phyloP scores from a whole-genome alignment of 768 basidiomycete genomes.

The Agaricus sinodeliciosus region DNA sequence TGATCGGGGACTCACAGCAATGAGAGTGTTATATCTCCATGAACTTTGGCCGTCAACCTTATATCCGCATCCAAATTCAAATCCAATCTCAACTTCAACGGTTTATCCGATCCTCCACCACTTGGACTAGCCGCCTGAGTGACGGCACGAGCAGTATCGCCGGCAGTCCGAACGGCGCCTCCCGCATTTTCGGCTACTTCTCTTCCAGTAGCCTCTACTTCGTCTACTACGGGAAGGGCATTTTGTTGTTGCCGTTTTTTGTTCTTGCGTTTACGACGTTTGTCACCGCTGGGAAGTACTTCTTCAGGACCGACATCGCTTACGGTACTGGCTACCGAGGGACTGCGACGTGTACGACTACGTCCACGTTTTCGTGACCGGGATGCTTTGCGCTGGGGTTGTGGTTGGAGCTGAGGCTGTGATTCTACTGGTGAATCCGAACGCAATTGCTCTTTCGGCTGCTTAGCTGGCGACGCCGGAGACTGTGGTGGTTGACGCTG shows the following conservation, averaged over 20 bases:
- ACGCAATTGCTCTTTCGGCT: too few species aligned
- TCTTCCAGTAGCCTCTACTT: conserved; percentile 13
- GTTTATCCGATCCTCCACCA: conserved; percentile 10
- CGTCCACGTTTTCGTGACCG: conserved; percentile 9
- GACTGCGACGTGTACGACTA: conserved; percentile 12
- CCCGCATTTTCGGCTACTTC: background rate
- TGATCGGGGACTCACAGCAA: conserved; percentile 18
- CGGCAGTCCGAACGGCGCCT: background rate
- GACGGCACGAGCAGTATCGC: background rate
- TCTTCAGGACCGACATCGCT: conserved; percentile 3
- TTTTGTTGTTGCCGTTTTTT: conserved; percentile 6
- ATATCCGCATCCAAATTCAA: conserved; percentile 28
- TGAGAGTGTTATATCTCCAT: conserved; percentile 28
- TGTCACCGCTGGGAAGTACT: background rate
- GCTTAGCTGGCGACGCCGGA: too few species aligned
- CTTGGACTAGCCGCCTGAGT: background rate
- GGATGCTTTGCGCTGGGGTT: background rate
- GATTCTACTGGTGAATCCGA: too few species aligned
- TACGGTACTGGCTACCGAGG: conserved; percentile 4
- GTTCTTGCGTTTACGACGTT: conserved; percentile 12
- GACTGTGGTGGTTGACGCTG: too few species aligned
- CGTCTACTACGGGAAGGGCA: conserved; percentile 15
- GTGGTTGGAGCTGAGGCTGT: background rate
- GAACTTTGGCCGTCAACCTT: conserved; percentile 25
- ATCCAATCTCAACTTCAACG: conserved; percentile 23